Evolutionary conservation across 1,284 basidiomycete genomes (phyloP).

Genomic region (Entoloma clypeatum): DNA sequence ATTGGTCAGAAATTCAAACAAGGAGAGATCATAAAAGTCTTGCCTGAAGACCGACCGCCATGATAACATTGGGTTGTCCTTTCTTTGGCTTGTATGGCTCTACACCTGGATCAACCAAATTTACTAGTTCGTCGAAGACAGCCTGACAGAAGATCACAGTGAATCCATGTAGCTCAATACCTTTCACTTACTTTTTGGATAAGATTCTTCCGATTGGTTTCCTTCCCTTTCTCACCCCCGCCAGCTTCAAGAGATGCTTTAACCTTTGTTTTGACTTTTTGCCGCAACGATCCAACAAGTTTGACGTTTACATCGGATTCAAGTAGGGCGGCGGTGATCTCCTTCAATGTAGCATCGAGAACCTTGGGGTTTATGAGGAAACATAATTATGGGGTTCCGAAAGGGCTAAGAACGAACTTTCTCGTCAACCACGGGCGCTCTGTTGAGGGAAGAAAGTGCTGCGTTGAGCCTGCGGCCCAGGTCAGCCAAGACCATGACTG

Average conservation of each 20-base stretch:
- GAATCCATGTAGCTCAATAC: constrained; percentile 2
- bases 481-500: constrained; percentile 91
- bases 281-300: constrained; percentile 83
- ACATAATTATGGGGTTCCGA: constrained; percentile 13
- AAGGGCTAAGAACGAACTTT: constrained; percentile 49
- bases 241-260: constrained; percentile 70
- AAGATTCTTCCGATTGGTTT: constrained; percentile 79
- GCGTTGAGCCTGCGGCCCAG: constrained; percentile 92
- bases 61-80: constrained; percentile 92
- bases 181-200: constrained; percentile 74
- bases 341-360: constrained; percentile 91
- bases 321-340: constrained; percentile 90
- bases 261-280: constrained; percentile 88
- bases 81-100: constrained; percentile 97
- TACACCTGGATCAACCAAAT: constrained; percentile 90
- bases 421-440: constrained; percentile 84
- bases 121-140: constrained; percentile 95
- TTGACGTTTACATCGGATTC: constrained; percentile 99
- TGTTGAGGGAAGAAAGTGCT: constrained; percentile 88
- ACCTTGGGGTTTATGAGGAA: constrained; percentile 46
- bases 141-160: constrained; percentile 49
- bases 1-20: constrained; percentile 9
- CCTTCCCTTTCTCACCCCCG: constrained; percentile 70
- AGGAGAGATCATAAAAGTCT: constrained; percentile 9
- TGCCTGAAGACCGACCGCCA: constrained; percentile 93